Evolutionary conservation across 257 asterid species (phyloP), one percentile per base, ranked within the genome.

Genomic region (Salvia miltiorrhiza): DNA sequence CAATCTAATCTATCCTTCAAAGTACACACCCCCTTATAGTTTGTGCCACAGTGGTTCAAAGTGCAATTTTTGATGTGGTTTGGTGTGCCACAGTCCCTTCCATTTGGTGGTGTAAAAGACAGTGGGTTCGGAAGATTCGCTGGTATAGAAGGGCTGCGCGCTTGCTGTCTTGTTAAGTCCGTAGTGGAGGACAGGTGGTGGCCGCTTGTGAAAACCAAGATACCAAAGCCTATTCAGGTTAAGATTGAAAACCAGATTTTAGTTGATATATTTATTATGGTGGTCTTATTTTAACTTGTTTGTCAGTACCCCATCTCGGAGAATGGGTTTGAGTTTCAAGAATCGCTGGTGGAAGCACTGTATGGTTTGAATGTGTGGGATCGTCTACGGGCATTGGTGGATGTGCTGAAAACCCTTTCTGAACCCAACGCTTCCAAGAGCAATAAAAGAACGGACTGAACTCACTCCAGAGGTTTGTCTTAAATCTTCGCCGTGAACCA

Each of bases 121-220:
- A 94, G 99, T 76, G 99, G 97, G 20, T 94, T 94, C 67, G 99
- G 97, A 79, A 89, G 99, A 80, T 91, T 94, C 76, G 97, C 93
- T 63, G 99, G 99, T 55, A 49, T 89, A 35, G 99, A 94, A 86
- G 99, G 99, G 19, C 73, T 94, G 64, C 84, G 99, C 48, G 97
- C 97, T 73, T 94, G 99, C 87, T 91, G 99, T 73, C 95, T 94
- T 5, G 92, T 91, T 20, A 94, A 94, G 77, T 82, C 99, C 0
- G 94, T 94, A 4, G 97, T 81, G 47, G 99, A 94, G 87, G 99
- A 94, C 75, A 77, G 97, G 72, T 94, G 88, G 87, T 93, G 97
- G 97, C 99, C 99, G 2, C 81, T 94, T 35, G 71, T 94, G 78
- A 94, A 91, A 80, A 94, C 99, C 47, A 88, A 80, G 82, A 91